Evolutionary conservation across 129 eudicot genomes (phyloP).

Genomic region (Erigeron canadensis): DNA sequence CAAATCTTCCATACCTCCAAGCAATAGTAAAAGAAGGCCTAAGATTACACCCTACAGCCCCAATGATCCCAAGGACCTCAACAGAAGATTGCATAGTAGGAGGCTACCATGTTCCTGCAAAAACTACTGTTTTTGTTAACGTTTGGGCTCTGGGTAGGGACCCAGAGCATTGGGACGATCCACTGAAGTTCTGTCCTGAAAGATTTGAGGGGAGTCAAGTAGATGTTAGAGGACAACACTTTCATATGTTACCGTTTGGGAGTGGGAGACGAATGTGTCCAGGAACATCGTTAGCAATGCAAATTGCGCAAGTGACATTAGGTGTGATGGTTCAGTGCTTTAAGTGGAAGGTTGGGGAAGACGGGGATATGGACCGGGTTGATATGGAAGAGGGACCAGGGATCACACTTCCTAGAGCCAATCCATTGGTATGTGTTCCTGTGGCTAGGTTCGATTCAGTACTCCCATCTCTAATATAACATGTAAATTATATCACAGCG

Average conservation of each 20-base stretch:
- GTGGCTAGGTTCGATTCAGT: constrained; percentile 39
- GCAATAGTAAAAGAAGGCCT: constrained; percentile 67
- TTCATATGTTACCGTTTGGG: too few species aligned
- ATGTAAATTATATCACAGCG: too few species aligned
- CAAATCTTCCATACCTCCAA: constrained; percentile 69
- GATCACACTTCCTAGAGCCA: constrained; percentile 63
- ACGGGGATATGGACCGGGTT: constrained; percentile 28
- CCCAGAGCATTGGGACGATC: constrained; percentile 51
- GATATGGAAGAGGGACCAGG: constrained; percentile 70
- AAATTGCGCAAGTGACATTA: constrained; percentile 50
- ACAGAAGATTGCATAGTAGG: constrained; percentile 43
- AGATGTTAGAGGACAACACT: constrained; percentile 72
- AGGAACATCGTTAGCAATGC: constrained; percentile 53
- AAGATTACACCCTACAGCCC: constrained; percentile 67
- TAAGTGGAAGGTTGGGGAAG: constrained; percentile 48
- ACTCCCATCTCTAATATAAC: background rate
- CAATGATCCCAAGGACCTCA: constrained; percentile 50
- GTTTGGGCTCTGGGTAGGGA: constrained; percentile 61
- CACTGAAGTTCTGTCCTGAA: constrained; percentile 50
- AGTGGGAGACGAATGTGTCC: constrained; percentile 74
- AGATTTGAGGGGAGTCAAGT: constrained; percentile 44
- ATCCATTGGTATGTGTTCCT: constrained; percentile 61
- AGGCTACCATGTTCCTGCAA: constrained; percentile 52
- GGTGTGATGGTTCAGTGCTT: constrained; percentile 69
- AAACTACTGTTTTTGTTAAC: constrained; percentile 48